Base-by-base conservation (phyloP, 2,329 filamentous ascomycete species). In the Fusarium sp. region DNA sequence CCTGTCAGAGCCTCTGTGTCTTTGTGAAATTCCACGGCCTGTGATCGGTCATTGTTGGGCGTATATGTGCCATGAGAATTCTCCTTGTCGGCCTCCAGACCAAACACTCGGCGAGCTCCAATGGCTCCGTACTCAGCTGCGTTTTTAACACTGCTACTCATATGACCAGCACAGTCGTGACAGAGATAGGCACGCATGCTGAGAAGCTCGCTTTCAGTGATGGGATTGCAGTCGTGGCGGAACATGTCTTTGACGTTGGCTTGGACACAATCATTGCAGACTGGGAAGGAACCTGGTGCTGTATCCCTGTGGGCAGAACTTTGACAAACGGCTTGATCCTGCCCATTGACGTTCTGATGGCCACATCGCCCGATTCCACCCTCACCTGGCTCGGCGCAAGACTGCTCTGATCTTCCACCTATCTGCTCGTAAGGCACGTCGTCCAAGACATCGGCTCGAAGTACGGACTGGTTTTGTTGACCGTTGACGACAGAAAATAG, bases 151-250 rank as follows among this genome's bases (percentile, higher is more conserved):
- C 57, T 55, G 6, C 34, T 11, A 22, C 70, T 60, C 7, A 72
- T 49, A 8, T 27, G 25, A 3, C 41, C 22, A 13, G 75, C 53
- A 67, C 82, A 83, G 0, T 29, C 27, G 13, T 46, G 30, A 67
- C 82, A 84, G 7, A 80, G 73, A 70, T 80, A 82, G 43, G 75
- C 75, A 6, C 82, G 77, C 73, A 82, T 76, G 32, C 34, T 48
- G n/a, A 77, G 30, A n/a, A 81, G 58, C 32, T 80, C 76, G 7
- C 22, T 29, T 12, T 20, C 30, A 2, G 59, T 64, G 40, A 78
- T 41, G 41, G 64, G 43, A n/a, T 51, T 58, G 9, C n/a, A 30
- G 2, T 59, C 10, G 9, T 46, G 60, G 2, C 55, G 18, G 38
- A 71, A 62, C 43, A 80, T 62, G 9, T 68, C 46, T 6, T 29